phyloP scores from a whole-genome alignment of 805 yeast genomes.

The Candida wancherniae region DNA sequence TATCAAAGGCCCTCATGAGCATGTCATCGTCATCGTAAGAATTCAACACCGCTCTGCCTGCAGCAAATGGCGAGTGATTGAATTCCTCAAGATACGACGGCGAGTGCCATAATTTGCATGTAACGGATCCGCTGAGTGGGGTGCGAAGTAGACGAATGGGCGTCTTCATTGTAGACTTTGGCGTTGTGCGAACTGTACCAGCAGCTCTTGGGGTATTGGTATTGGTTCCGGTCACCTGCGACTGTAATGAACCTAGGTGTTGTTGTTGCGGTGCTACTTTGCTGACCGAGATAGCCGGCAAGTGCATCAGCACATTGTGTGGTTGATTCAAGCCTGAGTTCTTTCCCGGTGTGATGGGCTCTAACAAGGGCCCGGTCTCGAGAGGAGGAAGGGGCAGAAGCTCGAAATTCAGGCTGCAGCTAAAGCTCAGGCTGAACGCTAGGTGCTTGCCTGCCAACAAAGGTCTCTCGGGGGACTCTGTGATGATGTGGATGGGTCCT shows the following conservation, averaged over 20 bases:
- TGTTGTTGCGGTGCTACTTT: constrained; percentile 5
- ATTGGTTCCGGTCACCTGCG: constrained; percentile 4
- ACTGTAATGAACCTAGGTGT: constrained; percentile 10
- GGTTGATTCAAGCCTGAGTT: constrained; percentile 12
- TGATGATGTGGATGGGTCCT: constrained; percentile 11
- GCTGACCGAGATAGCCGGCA: constrained; percentile 11
- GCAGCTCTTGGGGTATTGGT: constrained; percentile 12
- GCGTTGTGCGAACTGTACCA: constrained; percentile 24
- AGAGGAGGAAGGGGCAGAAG: constrained; percentile 53
- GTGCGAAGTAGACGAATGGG: constrained; percentile 35
- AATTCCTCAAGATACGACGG: constrained; percentile 66
- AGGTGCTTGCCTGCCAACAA: constrained; percentile 37
- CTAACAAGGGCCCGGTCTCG: constrained; percentile 62
- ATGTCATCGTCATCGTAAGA: constrained; percentile 45
- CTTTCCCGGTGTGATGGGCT: constrained; percentile 57
- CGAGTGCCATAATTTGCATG: constrained; percentile 57
- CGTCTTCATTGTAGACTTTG: constrained; percentile 32
- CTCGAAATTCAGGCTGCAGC: constrained; percentile 61
- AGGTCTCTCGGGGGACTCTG: constrained; percentile 39
- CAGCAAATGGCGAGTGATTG: constrained; percentile 42
- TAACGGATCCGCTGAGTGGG: constrained; percentile 40
- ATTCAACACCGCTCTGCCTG: constrained; percentile 20
- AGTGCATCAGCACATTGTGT: constrained; percentile 8
- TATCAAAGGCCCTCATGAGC: constrained; percentile 38
- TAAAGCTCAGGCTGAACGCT: constrained; percentile 60